Base-by-base conservation (phyloP, 2,329 filamentous ascomycete species). In the Chrysoporthe austroafricana region DNA sequence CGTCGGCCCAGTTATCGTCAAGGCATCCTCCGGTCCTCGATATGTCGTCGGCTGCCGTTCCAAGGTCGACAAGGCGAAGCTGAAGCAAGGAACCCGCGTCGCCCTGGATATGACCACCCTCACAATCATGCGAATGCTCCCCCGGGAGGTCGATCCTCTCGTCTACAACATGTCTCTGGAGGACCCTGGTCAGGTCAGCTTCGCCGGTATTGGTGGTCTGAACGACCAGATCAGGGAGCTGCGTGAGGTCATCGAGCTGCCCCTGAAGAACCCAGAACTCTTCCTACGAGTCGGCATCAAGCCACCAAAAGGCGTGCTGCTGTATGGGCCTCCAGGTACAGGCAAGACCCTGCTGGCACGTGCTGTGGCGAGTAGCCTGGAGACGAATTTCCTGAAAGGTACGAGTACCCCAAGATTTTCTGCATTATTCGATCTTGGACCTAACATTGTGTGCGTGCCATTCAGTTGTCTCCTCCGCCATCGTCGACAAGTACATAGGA, bases 141-240 rank as follows among this genome's bases (percentile, higher is more conserved):
- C 96, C 69, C 91, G 96, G 79, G 96, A 99, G 84, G 96, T 99
- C 77, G 96, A 99, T 77, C 96, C 96, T 26, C 86, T 99, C 73
- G 96, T 99, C 73, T 99, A 99, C 88, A 99, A 99, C 85, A 99
- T 99, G 96, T 99, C 96, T 26, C 82, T 99, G 74, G 96, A 99
- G 80, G 96, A 99, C 78, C 96, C 96, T 0, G 96, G 96, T 6
- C 95, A 98, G 80, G 91, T 99, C 80, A 97, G 93, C 84, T 99
- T 99, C 80, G 95, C 91, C 52, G 96, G 96, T 74, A 99, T 99
- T 73, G 96, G 96, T 83, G 96, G 96, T 72, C 82, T 99, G 76
- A 99, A 99, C 78, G 96, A 99, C 73, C 96, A 99, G 84, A 99
- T 99, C 76, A 88, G 96, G 81, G 96, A 99, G 83, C 84, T 99